These are phyloP conservation scores for Paraglomus brasilianum DNA, from an alignment of 192 early-diverging fungal genomes.

Conservation along the genomic window DNA sequence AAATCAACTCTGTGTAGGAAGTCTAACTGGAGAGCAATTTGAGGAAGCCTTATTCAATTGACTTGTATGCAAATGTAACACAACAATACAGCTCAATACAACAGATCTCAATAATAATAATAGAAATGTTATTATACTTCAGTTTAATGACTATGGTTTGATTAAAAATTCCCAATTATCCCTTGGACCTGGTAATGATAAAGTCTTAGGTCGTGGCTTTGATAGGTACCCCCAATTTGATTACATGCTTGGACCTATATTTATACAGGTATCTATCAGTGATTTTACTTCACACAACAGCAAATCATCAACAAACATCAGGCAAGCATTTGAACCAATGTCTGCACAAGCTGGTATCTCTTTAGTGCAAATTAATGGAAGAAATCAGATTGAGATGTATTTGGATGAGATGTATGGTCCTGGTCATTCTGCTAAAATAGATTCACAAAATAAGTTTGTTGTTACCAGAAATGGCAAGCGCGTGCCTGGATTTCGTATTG, in stretches of 20 bases:
- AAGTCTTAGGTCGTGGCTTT: slow-evolving; percentile 31
- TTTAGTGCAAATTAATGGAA: background rate
- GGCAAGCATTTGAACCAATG: slow-evolving; percentile 33
- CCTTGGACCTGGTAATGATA: slow-evolving; percentile 30
- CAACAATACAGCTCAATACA: slow-evolving; percentile 29
- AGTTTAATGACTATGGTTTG: slow-evolving; percentile 26
- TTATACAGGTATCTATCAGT: slow-evolving; percentile 36
- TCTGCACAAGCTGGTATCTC: background rate
- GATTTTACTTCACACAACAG: slow-evolving; percentile 35
- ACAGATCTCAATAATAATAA: slow-evolving; percentile 34
- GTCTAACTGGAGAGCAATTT: slow-evolving; percentile 29
- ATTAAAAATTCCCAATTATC: slow-evolving; percentile 14
- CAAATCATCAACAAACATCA: slow-evolving; percentile 24
- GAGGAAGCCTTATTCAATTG: slow-evolving; percentile 32
- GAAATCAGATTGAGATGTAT: slow-evolving; percentile 36
- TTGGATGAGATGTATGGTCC: slow-evolving; percentile 34
- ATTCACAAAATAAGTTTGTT: slow-evolving; percentile 24
- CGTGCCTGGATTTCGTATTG: slow-evolving; percentile 34
- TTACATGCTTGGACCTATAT: slow-evolving; percentile 35
- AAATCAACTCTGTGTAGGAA: slow-evolving; percentile 24
- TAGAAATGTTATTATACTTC: slow-evolving; percentile 8
- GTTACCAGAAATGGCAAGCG: slow-evolving; percentile 30
- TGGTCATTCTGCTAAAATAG: slow-evolving; percentile 34
- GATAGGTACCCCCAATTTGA: slow-evolving; percentile 38
- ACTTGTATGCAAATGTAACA: slow-evolving; percentile 21